Percentiles rank a stretch among this genome's conserved stretches.
phyloP scores from a whole-genome alignment of 2,329 filamentous ascomycete genomes.

The Huntiella decipiens region DNA sequence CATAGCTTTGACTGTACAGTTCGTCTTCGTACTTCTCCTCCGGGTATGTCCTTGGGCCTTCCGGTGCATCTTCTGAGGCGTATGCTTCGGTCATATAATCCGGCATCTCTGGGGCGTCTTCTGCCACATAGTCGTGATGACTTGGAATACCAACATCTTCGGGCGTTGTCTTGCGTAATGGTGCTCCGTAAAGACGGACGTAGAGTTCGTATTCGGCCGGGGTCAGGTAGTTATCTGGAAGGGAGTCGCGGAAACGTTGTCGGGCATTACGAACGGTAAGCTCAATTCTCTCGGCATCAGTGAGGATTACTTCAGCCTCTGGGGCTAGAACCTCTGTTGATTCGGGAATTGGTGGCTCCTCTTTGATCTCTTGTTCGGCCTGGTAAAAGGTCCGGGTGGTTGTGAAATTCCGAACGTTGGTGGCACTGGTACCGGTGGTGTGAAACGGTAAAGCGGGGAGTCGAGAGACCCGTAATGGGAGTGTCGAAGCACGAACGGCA shows the following conservation, averaged over 20 bases:
- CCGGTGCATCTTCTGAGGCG: constrained; percentile 4
- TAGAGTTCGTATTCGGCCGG: constrained; percentile 57
- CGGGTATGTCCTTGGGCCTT: constrained; percentile 5
- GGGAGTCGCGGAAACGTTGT: constrained; percentile 54
- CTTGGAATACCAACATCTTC: constrained; percentile 37
- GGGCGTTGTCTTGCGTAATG: constrained; percentile 39
- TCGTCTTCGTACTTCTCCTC: constrained; percentile 2
- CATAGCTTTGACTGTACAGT: constrained; percentile 17
- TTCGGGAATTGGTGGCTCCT: neutral
- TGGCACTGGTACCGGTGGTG: too few species aligned
- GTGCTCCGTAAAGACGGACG: constrained; percentile 61
- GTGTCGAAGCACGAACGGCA: neutral
- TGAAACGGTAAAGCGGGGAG: too few species aligned
- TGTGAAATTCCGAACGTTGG: neutral
- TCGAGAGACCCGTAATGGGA: neutral
- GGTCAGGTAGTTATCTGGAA: constrained; percentile 54
- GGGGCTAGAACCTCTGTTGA: neutral
- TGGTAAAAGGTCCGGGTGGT: neutral
- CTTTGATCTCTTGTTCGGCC: neutral
- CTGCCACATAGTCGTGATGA: constrained; percentile 13
- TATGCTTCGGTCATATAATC: constrained; percentile 6
- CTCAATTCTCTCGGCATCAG: constrained; percentile 27
- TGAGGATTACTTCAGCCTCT: neutral
- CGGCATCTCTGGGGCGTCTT: constrained; percentile 11
- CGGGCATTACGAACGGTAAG: constrained; percentile 49